Base-by-base conservation (phyloP, 805 yeast genomes). In the Metschnikowia reukaufii region DNA sequence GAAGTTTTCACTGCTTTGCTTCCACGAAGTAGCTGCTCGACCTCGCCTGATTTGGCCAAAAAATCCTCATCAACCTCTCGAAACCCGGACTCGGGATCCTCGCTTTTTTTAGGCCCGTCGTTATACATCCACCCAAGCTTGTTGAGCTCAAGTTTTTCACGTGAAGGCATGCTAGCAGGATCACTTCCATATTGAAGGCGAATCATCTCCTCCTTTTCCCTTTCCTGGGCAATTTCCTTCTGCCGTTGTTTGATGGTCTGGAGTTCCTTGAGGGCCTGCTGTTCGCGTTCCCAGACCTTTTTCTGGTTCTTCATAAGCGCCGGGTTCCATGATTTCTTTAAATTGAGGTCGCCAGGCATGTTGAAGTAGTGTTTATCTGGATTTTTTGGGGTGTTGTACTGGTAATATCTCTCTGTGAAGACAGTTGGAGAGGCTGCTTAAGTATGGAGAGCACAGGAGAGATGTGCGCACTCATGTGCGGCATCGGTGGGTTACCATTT, bases 281-380 rank as follows among this genome's bases (percentile, higher is more conserved):
- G 90, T 60, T 94, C 97, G 44, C 73, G 75, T 54, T 82, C 76
- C 92, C 96, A 86, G 30, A 92, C 91, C 59, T 84, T 86, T 54
- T 83, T 84, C 66, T 84, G 89, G 72, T 92, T 92, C 63, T 85
- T 87, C 61, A 87, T 72, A 42, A 88, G 73, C 39, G 86, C 91
- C 2, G 99, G 97, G 65, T 92, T 89, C 99, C 98, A 92, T 51
- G 98, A 92, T 64, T 92, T 92, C 69, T 92, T 86, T 46, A 91
- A 66, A 63, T 92, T 92, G 52, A 92, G 74, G 64, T 91, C 96
- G 4, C 90, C 88, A 1, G 90, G 87, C 63, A 72, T 72, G 20
- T 18, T 44, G 29, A 36, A 23, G 16, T 16, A 7, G 18, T 6
- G 20, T n/a, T 25, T 32, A 15, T 18, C 17, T 7, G 21, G 13